Conservation (phyloP, 2,329 filamentous ascomycete species). For the Neofusicoccum sp. region DNA sequence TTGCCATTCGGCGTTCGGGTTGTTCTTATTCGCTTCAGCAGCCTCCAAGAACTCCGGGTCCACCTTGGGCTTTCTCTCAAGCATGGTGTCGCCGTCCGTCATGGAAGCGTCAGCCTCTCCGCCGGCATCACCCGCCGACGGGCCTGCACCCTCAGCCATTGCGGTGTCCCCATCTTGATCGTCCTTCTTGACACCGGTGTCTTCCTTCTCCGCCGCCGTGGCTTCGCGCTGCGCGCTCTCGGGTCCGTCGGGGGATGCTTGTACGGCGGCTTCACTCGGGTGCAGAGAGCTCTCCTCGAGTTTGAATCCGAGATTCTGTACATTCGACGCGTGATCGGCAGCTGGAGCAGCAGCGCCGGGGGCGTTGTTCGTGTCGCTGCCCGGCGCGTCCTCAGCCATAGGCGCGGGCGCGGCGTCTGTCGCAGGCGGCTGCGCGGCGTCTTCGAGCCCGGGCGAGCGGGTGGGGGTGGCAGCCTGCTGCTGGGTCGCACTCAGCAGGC, state of each 20-base stretch:
- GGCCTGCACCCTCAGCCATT: neutral
- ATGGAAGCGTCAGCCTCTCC: neutral
- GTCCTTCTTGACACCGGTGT: conserved; percentile 1
- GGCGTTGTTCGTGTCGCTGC: neutral
- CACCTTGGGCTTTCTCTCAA: conserved; percentile 20
- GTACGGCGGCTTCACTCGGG: conserved; percentile 30
- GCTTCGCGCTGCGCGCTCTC: neutral
- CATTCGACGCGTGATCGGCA: neutral
- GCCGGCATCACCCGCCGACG: neutral
- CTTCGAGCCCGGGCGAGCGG: neutral
- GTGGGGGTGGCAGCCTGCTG: neutral
- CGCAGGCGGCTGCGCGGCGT: conserved; percentile 20
- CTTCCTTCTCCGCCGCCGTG: neutral
- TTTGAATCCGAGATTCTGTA: conserved; percentile 23
- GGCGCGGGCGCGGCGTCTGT: conserved; percentile 23
- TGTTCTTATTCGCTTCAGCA: conserved; percentile 46
- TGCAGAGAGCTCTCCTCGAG: conserved; percentile 36
- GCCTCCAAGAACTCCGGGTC: conserved; percentile 45
- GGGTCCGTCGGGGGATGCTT: conserved; percentile 20
- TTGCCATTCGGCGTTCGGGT: conserved; percentile 76
- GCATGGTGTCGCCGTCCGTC: neutral
- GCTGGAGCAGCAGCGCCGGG: neutral
- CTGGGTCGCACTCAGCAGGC: conserved; percentile 26
- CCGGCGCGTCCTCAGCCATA: neutral
- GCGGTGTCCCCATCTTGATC: neutral